Conservation (phyloP, 1,284 basidiomycete species). For the Lignosus rhinocerotis region DNA sequence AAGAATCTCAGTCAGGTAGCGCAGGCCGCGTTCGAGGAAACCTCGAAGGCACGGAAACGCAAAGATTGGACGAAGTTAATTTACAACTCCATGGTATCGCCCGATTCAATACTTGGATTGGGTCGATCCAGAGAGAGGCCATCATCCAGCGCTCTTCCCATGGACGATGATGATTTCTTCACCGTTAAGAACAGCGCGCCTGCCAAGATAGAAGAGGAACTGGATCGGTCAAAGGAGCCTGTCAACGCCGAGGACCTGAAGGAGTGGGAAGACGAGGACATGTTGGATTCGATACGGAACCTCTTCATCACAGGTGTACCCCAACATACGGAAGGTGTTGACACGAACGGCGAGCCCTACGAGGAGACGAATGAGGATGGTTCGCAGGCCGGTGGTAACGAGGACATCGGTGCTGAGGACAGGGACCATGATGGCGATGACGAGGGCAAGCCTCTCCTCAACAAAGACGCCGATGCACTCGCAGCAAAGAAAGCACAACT, state of each 20-base stretch:
- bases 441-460: constrained; percentile 23
- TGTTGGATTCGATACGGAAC: constrained; percentile 84
- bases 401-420: constrained; percentile 42
- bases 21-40: constrained; percentile 45
- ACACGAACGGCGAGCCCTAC: constrained; percentile 34
- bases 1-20: constrained; percentile 67
- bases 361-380: constrained; percentile 42
- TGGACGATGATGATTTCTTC: constrained; percentile 78
- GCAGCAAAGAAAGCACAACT: constrained; percentile 89
- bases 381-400: constrained; percentile 19
- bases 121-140: constrained; percentile 32
- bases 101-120: constrained; percentile 68
- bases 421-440: constrained; percentile 45
- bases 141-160: constrained; percentile 29
- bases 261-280: constrained; percentile 83
- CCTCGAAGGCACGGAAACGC: constrained; percentile 44
- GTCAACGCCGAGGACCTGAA: constrained; percentile 52
- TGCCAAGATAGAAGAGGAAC: constrained; percentile 49
- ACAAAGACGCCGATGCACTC: constrained; percentile 51
- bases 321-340: constrained; percentile 22
- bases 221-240: constrained; percentile 73
- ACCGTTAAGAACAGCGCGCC: constrained; percentile 48
- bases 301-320: constrained; percentile 86
- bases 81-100: constrained; percentile 72
- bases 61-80: constrained; percentile 88